Base-by-base conservation (phyloP, 257 asterid species). In the Solanum ossicruentum region DNA sequence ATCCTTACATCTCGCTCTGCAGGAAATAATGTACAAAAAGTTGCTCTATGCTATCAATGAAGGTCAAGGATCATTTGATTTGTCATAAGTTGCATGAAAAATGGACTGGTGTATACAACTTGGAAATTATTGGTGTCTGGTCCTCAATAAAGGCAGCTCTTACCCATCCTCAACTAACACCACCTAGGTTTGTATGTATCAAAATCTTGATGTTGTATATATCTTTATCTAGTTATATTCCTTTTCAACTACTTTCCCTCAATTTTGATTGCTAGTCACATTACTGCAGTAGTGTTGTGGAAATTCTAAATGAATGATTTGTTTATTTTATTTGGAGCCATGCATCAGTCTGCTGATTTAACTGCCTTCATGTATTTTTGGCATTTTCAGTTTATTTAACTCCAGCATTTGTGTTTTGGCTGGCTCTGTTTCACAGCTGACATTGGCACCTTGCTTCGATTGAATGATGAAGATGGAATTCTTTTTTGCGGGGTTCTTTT, bases 21-120 rank as follows among this genome's bases (percentile, higher is more conserved):
- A 97, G 99, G 99, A 94, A 85, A 89, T 95, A 82, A 95, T 97
- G 99, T 87, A 88, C 93, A 93, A 94, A 94, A 97, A 95, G 84
- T 91, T 97, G 63, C 89, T 94, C 3, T 97, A 93, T 85, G 98
- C 99, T 67, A 97, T 97, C 87, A 93, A 86, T 63, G 99, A 97
- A 89, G 99, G 99, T 43, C 99, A 95, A 81, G 98, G 99, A 82
- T 97, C 98, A 54, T 97, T 97, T 79, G 99, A 97, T 91, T 88
- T 97, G 91, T 97, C 99, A 12, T 97, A 92, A 91, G 87, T 66
- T 86, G 52, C 36, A 75, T 73, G 73, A 86, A 85, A 82, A 54
- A 86, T 73, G 81, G 86, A 86, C 72, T 57, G 80, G 72, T 86
- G 88, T 79, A 87, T 81, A 85, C 82, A 15, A 78, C 83, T 78